Percentiles rank a stretch among this genome's conserved stretches.
Evolutionary conservation across 2,329 filamentous ascomycete genomes (phyloP).

Genomic region (Diplodia intermedia): DNA sequence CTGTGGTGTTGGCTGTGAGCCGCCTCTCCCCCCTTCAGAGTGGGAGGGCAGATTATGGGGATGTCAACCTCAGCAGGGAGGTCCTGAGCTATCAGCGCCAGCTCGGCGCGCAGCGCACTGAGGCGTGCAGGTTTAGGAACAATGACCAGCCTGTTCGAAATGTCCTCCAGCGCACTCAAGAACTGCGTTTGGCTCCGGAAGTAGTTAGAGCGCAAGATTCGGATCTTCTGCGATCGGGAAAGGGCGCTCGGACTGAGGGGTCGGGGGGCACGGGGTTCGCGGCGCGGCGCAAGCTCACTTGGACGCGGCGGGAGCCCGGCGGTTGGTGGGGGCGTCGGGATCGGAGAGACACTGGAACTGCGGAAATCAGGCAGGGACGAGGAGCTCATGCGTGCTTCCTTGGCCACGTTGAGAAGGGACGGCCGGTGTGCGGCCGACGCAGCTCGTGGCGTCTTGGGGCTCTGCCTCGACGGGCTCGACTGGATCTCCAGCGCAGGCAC

Average conservation of each 20-base stretch:
- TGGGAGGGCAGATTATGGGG: constrained; percentile 79
- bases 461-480: constrained; percentile 41
- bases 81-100: constrained; percentile 81
- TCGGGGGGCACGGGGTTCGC: constrained; percentile 63
- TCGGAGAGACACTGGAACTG: constrained; percentile 56
- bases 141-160: constrained; percentile 81
- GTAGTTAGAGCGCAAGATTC: constrained; percentile 78
- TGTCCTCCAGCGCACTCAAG: constrained; percentile 78
- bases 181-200: constrained; percentile 84
- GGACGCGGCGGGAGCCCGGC: constrained; percentile 45
- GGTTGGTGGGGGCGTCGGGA: constrained; percentile 50
- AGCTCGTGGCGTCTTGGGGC: constrained; percentile 36
- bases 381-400: constrained; percentile 70
- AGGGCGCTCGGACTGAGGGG: constrained; percentile 67
- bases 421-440: constrained; percentile 50
- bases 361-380: constrained; percentile 70
- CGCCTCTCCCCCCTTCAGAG: constrained; percentile 73
- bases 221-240: constrained; percentile 70
- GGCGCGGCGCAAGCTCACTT: constrained; percentile 42
- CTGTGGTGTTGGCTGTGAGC: constrained; percentile 80
- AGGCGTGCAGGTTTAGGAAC: constrained; percentile 82
- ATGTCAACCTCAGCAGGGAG: constrained; percentile 84
- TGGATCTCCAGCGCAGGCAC: constrained; percentile 39
- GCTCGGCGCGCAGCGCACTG: constrained; percentile 79
- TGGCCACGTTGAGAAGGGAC: constrained; percentile 60